Evolutionary conservation across 768 basidiomycete species (phyloP), one percentile per base, ranked within the genome.

Genomic region (Termitomyces sp.): DNA sequence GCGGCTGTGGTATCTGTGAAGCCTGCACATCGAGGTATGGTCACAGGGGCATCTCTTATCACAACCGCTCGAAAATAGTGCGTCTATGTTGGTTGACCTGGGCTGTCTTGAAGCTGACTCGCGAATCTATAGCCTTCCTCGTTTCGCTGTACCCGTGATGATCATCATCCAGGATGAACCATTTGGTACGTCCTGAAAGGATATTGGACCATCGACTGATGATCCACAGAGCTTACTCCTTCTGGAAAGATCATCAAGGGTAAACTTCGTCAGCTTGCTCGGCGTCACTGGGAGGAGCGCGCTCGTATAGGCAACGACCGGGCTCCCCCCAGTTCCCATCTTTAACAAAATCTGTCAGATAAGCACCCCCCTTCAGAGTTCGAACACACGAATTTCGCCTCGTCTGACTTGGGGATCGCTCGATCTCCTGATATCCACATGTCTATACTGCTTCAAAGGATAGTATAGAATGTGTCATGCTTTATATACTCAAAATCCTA

Each of bases 61-160:
- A 67, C 70, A 11, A 57, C 70, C 32, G 71, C 76, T 44, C 71
- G 74, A 62, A 66, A 68, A 60, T 71, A 73, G 81, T 82, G 55
- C 38, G 60, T 68, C 59, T 15, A 34, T 51, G 35, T 45, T 9
- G n/a, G 17, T 30, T 10, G 6, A 38, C 24, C 26, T 41, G 2
- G 5, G 14, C 21, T 38, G 5, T 17, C 40, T 26, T 19, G 12
- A 14, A n/a, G 5, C 22, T 45, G 17, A 34, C 35, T 22, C 12
- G 6, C 5, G 6, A 35, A 40, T 32, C 3, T 24, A 10, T 53
- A 79, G 78, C 24, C 74, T 79, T 53, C 77, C 78, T 51, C 71
- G 71, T 48, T 83, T 78, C 63, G 82, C 83, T n/a, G 77, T 84
- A 14, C 83, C 83, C 37, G 80, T 79, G 17, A 82, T 85, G 78